Evolutionary conservation across 179 eudicot genomes (phyloP), one percentile per base, ranked within the genome.

Genomic region (Beta corolliflora): DNA sequence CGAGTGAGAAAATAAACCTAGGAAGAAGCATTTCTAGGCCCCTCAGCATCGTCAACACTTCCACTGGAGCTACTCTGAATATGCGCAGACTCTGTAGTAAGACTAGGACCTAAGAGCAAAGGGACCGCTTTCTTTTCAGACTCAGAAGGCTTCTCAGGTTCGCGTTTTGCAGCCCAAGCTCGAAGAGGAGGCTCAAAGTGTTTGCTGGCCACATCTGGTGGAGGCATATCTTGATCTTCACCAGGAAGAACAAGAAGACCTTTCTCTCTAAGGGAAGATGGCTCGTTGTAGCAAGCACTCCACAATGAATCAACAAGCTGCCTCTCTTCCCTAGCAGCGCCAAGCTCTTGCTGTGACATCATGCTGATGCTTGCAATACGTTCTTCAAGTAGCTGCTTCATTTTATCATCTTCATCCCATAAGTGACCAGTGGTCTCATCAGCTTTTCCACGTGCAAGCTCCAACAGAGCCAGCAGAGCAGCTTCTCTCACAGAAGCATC

Each of bases 191-290:
- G 94, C 82, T 92, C 92, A 79, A 95, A 93, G 77, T 86, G 89
- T 75, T 89, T 80, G 81, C 97, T 85, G 5, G 97, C 98, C 69
- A 94, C 97, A 84, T 95, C 98, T 1, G 97, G 95, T n/a, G 97
- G 92, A 41, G 83, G 92, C 15, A 81, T 87, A 79, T 92, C 97
- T 55, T 93, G 93, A 1, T 91, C 98, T 63, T 95, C 98, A 3
- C 92, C 98, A 0, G 97, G 94, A 73, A 95, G 88, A 81, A 83
- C 88, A 72, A 95, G 87, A 64, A 95, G 97, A 52, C 97, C 98
- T 82, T 85, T 92, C 81, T 92, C 94, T 68, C 88, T 83, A 55
- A 95, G 93, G 55, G 91, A 84, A 79, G 95, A 93, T 8, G 98
- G 93, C 82, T 91, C 92, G 4, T 91, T 88, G 77, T 87, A 92